phyloP scores from a whole-genome alignment of 148 eudicot genomes.

The Heliamphora exappendiculata region DNA sequence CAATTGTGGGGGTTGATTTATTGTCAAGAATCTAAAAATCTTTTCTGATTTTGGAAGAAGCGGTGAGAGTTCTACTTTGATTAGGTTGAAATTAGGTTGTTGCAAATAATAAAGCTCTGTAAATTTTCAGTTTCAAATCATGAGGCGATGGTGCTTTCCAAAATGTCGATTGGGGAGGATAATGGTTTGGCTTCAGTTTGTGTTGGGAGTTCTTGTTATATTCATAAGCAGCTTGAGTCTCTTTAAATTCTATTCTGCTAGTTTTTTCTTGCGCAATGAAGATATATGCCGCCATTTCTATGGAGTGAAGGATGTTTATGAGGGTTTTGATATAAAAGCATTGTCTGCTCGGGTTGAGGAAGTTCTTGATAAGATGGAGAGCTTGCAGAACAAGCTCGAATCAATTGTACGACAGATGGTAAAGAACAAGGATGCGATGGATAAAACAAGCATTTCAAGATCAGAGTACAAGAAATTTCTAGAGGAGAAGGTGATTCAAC shows the following conservation, averaged over 20 bases:
- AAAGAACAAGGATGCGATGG: conserved; percentile 36
- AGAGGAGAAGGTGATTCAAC: conserved; percentile 71
- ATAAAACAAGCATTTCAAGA: conserved; percentile 33
- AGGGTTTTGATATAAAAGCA: conserved; percentile 53
- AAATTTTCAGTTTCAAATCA: conserved; percentile 18
- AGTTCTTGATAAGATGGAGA: conserved; percentile 75
- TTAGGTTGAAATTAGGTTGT: conserved; percentile 6
- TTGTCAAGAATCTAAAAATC: not conserved
- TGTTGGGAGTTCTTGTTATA: conserved; percentile 71
- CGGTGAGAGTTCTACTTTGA: not conserved
- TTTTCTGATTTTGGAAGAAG: not conserved
- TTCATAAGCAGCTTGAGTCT: conserved; percentile 69
- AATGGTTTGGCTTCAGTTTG: conserved; percentile 60
- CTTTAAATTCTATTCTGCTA: conserved; percentile 64
- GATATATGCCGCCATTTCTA: conserved; percentile 77
- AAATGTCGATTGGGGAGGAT: conserved; percentile 47
- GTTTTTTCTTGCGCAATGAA: conserved; percentile 60
- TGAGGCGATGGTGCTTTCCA: conserved; percentile 45
- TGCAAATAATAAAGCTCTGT: not conserved
- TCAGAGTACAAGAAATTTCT: conserved; percentile 65
- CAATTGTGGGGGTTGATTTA: not conserved
- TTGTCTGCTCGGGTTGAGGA: conserved; percentile 58
- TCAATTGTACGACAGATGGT: conserved; percentile 56
- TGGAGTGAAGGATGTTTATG: conserved; percentile 29
- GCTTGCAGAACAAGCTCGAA: conserved; percentile 70